Evolutionary conservation across 2,329 filamentous ascomycete genomes (phyloP), one percentile per base, ranked within the genome.

Genomic region (Paraphoma chrysanthemicola): DNA sequence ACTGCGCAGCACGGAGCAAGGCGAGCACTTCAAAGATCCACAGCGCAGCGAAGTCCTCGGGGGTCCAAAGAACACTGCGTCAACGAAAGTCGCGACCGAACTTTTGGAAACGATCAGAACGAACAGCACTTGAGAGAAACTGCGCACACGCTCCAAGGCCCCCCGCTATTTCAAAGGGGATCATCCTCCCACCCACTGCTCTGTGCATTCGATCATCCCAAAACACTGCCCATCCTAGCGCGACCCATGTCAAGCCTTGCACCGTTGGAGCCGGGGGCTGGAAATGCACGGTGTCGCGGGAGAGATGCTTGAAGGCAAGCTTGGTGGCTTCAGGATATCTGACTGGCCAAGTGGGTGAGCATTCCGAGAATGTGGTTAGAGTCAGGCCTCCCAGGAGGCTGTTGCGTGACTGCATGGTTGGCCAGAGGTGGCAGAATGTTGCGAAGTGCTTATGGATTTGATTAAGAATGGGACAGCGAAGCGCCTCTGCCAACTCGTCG

Each of bases 321-420:
- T 51, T 51, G 48, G 29, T 30, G 16, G 44, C 10, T 23, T 16
- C n/a, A 30, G 16, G 10, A n/a, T 5, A 17, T 18, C 12, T 44
- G n/a, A 44, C 12, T 51, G 39, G 48, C 14, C 31, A 28, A 30
- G 30, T 7, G 16, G 9, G 10, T 44, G 28, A 44, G 47, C 44
- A 6, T 36, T 10, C 12, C 12, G 29, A 17, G 10, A 31, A 39
- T 28, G 6, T 8, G 43, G 48, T 48, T 51, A 55, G 43, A 7
- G 43, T 51, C 41, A 51, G 53, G 48, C 53, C 23, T 44, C 48
- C 48, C 36, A 43, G 28, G 43, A 47, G 53, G 16, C 29, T 36
- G 44, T 16, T 6, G 28, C 5, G 44, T 30, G n/a, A 18, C 23
- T 12, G 16, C 4, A 14, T 46, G 29, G 44, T 31, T 46, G 28